Conservation (phyloP, 2,329 filamentous ascomycete genomes). For the Byssochlamys sp. region DNA sequence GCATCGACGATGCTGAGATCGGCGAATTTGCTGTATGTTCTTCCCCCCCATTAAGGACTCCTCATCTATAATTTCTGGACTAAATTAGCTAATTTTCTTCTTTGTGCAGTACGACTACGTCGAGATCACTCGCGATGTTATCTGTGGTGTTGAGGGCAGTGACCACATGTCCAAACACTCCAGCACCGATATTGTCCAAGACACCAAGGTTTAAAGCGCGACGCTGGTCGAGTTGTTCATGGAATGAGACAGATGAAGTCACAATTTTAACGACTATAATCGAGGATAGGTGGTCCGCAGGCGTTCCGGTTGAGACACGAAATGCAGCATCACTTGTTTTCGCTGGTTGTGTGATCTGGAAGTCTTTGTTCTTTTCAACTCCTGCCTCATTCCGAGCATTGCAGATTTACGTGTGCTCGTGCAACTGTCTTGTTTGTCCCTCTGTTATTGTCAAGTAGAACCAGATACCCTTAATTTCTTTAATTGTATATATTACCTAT, state of each 20-base stretch:
- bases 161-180: constrained; percentile 7
- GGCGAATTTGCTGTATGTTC: constrained; percentile 71
- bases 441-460: not conserved
- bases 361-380: no score
- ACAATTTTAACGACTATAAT: not conserved
- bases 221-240: constrained; percentile 3
- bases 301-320: no score
- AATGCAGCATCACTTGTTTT: no score
- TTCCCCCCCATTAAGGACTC: not conserved
- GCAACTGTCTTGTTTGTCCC: not conserved
- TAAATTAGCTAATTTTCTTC: constrained; percentile 3
- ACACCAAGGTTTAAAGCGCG: constrained; percentile 10
- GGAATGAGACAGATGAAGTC: not conserved
- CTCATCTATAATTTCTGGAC: not conserved
- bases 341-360: no score
- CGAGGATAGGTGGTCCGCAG: no score
- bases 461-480: not conserved
- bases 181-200: constrained; percentile 4
- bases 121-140: constrained; percentile 65
- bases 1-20: constrained; percentile 82
- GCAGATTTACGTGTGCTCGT: not conserved
- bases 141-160: constrained; percentile 29
- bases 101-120: constrained; percentile 67
- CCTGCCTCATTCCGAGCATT: no score
- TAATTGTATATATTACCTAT: not conserved